Conservation (phyloP, 2,329 filamentous ascomycete species). For the Mariannaea sp. region DNA sequence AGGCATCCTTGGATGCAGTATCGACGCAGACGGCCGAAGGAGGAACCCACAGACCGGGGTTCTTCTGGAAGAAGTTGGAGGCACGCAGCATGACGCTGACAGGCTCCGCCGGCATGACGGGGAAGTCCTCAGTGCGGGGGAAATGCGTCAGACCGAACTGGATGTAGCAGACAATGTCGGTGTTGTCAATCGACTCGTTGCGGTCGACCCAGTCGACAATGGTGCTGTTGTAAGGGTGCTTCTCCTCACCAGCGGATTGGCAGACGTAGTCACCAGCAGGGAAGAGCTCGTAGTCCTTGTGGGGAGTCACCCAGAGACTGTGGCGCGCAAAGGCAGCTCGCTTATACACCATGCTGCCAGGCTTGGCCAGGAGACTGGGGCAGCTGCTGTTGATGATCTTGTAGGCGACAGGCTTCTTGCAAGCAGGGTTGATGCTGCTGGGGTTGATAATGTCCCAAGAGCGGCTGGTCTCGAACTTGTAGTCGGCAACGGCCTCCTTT, state of each 20-base stretch:
- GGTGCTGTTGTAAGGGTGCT: conserved; percentile 64
- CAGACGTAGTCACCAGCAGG: conserved; percentile 87
- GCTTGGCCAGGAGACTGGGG: conserved; percentile 78
- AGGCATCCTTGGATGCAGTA: conserved; percentile 29
- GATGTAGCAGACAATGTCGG: conserved; percentile 89
- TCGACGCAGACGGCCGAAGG: conserved; percentile 49
- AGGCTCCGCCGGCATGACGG: conserved; percentile 86
- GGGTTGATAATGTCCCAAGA: conserved; percentile 93
- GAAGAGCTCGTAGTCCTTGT: conserved; percentile 80
- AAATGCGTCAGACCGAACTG: conserved; percentile 92
- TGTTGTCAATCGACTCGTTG: conserved; percentile 73
- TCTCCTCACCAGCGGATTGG: conserved; percentile 75
- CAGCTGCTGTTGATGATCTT: conserved; percentile 90
- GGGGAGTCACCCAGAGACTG: conserved; percentile 48
- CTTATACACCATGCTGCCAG: conserved; percentile 83
- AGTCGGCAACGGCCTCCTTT: conserved; percentile 72
- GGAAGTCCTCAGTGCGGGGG: conserved; percentile 88
- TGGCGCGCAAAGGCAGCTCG: conserved; percentile 79
- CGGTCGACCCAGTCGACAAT: conserved; percentile 81
- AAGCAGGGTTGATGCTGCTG: conserved; percentile 80
- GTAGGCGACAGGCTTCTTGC: conserved; percentile 82
- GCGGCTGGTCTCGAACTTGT: conserved; percentile 76
- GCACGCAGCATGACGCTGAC: conserved; percentile 81
- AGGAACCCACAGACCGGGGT: conserved; percentile 80
- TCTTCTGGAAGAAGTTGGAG: conserved; percentile 80